Evolutionary conservation across 345 rosid species (phyloP), one percentile per base, ranked within the genome.

Genomic region (Aquilaria sinensis): DNA sequence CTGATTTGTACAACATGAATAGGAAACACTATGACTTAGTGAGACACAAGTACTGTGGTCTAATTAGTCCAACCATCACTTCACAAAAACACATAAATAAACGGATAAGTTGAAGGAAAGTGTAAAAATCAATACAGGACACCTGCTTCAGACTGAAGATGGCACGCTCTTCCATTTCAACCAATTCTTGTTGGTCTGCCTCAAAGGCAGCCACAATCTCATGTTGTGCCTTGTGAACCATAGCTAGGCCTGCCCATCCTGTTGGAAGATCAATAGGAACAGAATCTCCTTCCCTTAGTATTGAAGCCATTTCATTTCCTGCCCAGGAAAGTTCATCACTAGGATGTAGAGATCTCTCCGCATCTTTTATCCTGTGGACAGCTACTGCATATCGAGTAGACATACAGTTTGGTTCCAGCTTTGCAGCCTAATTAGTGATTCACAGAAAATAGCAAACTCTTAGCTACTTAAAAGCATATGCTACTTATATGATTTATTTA

Each of bases 261-360:
- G 82, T 68, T 53, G 95, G 82, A 75, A 71, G 78, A 57, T 90
- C 92, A 65, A 88, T 78, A 6, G 81, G 85, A 71, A 80, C 85
- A 74, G 89, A 67, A 33, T 94, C 99, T 67, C 96, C 96, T 74
- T 94, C 99, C 74, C 99, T 85, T 67, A 88, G 66, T 48, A 90
- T 81, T 32, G 99, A 90, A 65, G 96, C 97, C 97, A 94, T 94
- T 80, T 94, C 99, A 73, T 94, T 86, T 65, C 91, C 88, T 65
- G 97, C 99, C 96, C 85, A 90, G 12, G 83, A 70, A 67, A 94
- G 87, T 70, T 88, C 96, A 47, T 90, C 97, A 49, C 80, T 78
- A 58, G 85, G 90, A 78, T 90, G 95, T 76, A 88, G 99, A 77
- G 89, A 88, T 79, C 96, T 78, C 80, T 94, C 99, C 5, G 81